Base-by-base conservation (phyloP, 805 yeast species). In the Ogataea paraovalis region DNA sequence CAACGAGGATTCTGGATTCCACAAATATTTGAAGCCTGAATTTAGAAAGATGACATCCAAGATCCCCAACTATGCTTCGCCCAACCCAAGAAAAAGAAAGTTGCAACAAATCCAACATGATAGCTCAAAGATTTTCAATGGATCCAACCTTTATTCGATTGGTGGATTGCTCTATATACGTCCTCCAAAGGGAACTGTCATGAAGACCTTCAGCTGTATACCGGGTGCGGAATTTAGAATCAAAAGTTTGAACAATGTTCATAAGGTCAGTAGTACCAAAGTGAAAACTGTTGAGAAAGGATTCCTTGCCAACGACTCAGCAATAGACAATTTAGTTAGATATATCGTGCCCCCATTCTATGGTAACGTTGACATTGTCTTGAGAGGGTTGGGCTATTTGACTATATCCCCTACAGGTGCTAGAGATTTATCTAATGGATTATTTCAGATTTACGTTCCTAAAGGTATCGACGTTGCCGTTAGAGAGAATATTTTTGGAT, bases 281-380 rank as follows among this genome's bases (percentile, higher is more conserved):
- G 62, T 62, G 1, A 56, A 52, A 9, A 66, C 69, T 2, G 38
- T 67, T 33, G 53, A 46, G 7, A 25, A 49, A 2, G 43, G 58
- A 9, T 65, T 50, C 46, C 25, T 47, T 2, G 57, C 65, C 4
- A 50, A 48, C 3, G 42, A 46, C 2, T 51, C 50, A 46, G 70
- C 71, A 27, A 58, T 56, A 34, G 54, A 60, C 1, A 59, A 67
- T 2, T 57, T 73, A 52, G 65, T 59, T 1, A 66, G 79, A 48
- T 82, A 74, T 51, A 69, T 77, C 2, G 70, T 86, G 3, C 92
- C 94, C 0, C 87, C 88, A n/a, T 85, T 85, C 55, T 69, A 65
- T 49, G 92, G 92, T 0, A 60, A 76, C 4, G 66, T 86, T 9
- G 95, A 86, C 56, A 56, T 86, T 23, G 84, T 86, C 2, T 54